These are phyloP conservation scores for Astragalus membranaceus DNA, from an alignment of 306 rosid genomes.

Conservation along the genomic window DNA sequence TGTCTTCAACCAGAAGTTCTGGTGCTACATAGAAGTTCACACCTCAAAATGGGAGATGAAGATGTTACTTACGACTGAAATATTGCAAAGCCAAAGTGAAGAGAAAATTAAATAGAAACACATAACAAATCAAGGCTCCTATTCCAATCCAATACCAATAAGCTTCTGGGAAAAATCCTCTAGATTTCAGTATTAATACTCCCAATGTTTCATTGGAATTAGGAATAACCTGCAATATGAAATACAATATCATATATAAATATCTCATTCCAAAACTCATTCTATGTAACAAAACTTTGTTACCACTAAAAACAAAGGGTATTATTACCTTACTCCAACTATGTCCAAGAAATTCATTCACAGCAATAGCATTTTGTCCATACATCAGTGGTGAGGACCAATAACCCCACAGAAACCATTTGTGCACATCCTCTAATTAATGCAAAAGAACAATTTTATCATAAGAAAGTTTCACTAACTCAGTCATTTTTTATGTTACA, in stretches of 20 bases:
- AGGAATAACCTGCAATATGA: slow-evolving; percentile 35
- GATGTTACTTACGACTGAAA: slow-evolving; percentile 47
- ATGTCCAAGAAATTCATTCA: slow-evolving; percentile 67
- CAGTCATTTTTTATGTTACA: neutral
- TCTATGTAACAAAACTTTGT: neutral
- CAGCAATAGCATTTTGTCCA: slow-evolving; percentile 55
- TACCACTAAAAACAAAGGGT: neutral
- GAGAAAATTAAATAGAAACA: slow-evolving; percentile 45
- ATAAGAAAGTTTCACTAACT: neutral
- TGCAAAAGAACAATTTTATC: neutral
- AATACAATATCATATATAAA: neutral
- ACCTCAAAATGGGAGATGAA: neutral
- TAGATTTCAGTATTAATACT: slow-evolving; percentile 47
- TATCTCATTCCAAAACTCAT: neutral
- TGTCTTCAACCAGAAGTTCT: no score
- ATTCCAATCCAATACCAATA: slow-evolving; percentile 77
- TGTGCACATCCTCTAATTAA: slow-evolving; percentile 44
- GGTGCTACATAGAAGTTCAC: neutral
- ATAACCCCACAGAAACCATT: slow-evolving; percentile 69
- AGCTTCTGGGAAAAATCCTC: slow-evolving; percentile 55
- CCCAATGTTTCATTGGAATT: slow-evolving; percentile 52
- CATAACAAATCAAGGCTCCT: slow-evolving; percentile 56
- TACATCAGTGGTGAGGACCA: slow-evolving; percentile 63
- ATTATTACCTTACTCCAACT: slow-evolving; percentile 48
- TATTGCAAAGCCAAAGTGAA: slow-evolving; percentile 42